phyloP scores from a whole-genome alignment of 805 yeast species.

The Wickerhamiella hasegawae region DNA sequence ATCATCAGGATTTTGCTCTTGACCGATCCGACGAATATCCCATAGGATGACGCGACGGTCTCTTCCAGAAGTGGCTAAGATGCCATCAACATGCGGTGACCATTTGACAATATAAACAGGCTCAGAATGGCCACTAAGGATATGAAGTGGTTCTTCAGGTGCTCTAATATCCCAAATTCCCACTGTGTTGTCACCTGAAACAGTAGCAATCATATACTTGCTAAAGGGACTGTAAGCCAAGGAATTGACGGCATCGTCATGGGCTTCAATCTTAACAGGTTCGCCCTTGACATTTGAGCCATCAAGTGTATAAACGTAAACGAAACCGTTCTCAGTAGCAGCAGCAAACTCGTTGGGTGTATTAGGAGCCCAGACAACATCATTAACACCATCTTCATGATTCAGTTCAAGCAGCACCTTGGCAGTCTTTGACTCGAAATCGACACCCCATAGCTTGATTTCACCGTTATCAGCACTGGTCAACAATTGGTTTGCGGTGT shows the following conservation, averaged over 20 bases:
- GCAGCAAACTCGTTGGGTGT: conserved; percentile 41
- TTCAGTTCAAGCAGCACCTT: background rate
- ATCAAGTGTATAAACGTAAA: conserved; percentile 47
- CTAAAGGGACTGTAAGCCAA: conserved; percentile 47
- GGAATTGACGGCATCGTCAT: conserved; percentile 46
- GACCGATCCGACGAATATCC: conserved; percentile 70
- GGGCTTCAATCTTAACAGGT: conserved; percentile 26
- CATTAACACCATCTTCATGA: conserved; percentile 42
- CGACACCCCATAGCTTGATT: conserved; percentile 53
- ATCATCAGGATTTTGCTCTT: conserved; percentile 73
- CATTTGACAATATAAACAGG: conserved; percentile 60
- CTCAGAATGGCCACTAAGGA: conserved; percentile 57
- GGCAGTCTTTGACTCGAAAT: conserved; percentile 12
- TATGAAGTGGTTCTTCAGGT: conserved; percentile 38
- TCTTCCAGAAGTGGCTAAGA: conserved; percentile 45
- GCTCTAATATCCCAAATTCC: conserved; percentile 60
- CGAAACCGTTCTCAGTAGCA: conserved; percentile 49
- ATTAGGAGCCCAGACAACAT: conserved; percentile 39
- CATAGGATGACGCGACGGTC: conserved; percentile 68
- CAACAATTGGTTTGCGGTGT: conserved; percentile 24
- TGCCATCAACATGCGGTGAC: conserved; percentile 62
- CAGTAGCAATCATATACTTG: conserved; percentile 47
- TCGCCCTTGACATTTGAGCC: conserved; percentile 7
- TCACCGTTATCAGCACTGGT: conserved; percentile 55
- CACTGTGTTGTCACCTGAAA: conserved; percentile 52